These are phyloP conservation scores for Populus alba DNA, from an alignment of 345 rosid species.

Conservation along the genomic window DNA sequence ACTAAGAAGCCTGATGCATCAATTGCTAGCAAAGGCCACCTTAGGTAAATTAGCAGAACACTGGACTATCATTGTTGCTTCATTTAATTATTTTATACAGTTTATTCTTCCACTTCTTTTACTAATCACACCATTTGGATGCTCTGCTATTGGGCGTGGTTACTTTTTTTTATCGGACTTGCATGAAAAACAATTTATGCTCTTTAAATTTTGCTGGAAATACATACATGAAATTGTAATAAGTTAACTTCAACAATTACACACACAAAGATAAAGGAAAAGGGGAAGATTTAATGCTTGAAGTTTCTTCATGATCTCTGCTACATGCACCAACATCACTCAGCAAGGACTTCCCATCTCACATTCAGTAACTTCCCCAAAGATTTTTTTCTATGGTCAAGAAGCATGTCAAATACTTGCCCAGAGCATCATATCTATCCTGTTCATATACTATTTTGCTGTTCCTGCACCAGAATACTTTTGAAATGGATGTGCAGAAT, in stretches of 20 bases:
- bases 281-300: neutral
- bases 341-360: neutral
- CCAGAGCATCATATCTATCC: neutral
- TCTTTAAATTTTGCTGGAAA: neutral
- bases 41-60: constrained; percentile 56
- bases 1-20: constrained; percentile 96
- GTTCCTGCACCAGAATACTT: neutral
- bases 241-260: neutral
- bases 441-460: neutral
- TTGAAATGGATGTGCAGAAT: neutral
- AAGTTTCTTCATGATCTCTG: neutral
- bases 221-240: neutral
- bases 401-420: neutral
- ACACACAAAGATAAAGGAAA: neutral
- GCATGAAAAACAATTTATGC: neutral
- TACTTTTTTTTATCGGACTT: neutral
- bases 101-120: neutral
- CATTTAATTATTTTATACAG: neutral
- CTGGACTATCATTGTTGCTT: neutral
- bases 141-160: neutral
- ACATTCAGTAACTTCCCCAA: neutral
- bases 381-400: neutral
- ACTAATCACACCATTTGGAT: neutral
- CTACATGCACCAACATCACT: neutral
- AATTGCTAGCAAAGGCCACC: constrained; percentile 98